Conservation (phyloP, 2,329 filamentous ascomycete genomes). For the Coleophoma cylindrospora region DNA sequence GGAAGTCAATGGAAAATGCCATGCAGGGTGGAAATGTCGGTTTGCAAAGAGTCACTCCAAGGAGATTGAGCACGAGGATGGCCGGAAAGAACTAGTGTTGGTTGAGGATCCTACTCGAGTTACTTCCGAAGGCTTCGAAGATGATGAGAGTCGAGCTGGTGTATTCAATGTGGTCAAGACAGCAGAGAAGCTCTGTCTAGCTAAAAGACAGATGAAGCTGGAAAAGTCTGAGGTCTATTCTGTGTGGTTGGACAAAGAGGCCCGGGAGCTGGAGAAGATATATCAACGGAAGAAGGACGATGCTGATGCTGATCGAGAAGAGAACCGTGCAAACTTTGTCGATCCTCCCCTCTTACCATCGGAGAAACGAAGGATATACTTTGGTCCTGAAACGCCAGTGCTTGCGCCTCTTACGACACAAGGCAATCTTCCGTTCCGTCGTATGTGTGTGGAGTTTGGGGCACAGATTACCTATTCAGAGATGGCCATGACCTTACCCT, state of each 20-base stretch:
- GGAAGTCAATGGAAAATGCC: slow-evolving; percentile 69
- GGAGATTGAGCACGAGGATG: slow-evolving; percentile 73
- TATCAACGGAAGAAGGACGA: slow-evolving; percentile 38
- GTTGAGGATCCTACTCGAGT: slow-evolving; percentile 36
- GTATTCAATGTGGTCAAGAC: slow-evolving; percentile 71
- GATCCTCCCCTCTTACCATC: slow-evolving; percentile 86
- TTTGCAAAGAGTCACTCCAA: slow-evolving; percentile 84
- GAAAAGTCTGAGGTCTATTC: slow-evolving; percentile 72
- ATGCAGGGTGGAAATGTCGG: slow-evolving; percentile 89
- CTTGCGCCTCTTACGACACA: slow-evolving; percentile 95
- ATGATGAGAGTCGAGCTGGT: slow-evolving; percentile 48
- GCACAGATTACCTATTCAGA: slow-evolving; percentile 95
- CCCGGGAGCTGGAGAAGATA: slow-evolving; percentile 41
- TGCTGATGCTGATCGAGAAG: slow-evolving; percentile 44
- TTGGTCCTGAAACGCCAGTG: slow-evolving; percentile 86
- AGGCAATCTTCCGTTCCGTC: slow-evolving; percentile 90
- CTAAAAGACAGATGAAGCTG: slow-evolving; percentile 65
- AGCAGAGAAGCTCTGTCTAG: slow-evolving; percentile 68
- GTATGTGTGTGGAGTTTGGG: slow-evolving; percentile 83
- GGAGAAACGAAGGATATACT: slow-evolving; percentile 91
- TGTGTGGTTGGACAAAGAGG: slow-evolving; percentile 69
- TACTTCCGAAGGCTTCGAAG: slow-evolving; percentile 22
- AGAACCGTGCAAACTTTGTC: slow-evolving; percentile 74
- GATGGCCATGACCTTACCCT: slow-evolving; percentile 89
- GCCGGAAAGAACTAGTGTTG: slow-evolving; percentile 75